Evolutionary conservation across 345 rosid genomes (phyloP).

Genomic region (Eucalyptus guilfoylei): DNA sequence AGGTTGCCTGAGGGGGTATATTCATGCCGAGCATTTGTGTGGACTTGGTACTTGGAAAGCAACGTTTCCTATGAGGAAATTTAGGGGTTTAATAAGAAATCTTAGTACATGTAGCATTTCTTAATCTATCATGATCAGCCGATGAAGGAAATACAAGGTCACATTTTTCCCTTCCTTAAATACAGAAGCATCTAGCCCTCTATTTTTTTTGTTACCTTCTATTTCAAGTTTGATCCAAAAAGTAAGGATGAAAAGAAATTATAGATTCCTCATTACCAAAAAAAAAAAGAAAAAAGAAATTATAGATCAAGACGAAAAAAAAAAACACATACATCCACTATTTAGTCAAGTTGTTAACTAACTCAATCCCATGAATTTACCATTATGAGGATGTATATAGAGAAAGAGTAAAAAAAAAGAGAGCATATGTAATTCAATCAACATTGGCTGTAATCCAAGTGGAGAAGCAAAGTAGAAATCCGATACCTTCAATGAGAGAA

Average conservation of each 20-base stretch:
- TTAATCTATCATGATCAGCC: not conserved
- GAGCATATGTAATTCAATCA: not conserved
- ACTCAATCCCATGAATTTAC: not conserved
- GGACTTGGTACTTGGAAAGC: not conserved
- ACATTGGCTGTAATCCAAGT: not conserved
- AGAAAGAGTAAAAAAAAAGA: not conserved
- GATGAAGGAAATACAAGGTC: not conserved
- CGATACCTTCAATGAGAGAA: fast-evolving
- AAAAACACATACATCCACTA: not conserved
- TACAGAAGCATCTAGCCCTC: not conserved
- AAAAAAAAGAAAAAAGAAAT: too few species aligned
- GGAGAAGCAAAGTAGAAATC: too few species aligned
- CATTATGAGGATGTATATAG: not conserved
- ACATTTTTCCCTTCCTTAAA: not conserved
- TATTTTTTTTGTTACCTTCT: not conserved
- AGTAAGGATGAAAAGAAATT: not conserved
- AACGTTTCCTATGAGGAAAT: not conserved
- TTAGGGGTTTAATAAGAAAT: not conserved
- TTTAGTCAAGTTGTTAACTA: not conserved
- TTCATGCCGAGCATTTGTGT: not conserved
- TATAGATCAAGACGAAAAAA: not conserved
- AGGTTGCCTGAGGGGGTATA: not conserved
- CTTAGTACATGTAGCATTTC: not conserved
- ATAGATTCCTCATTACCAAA: too few species aligned
- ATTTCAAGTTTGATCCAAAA: not conserved